Evolutionary conservation across 164 flowering plant genomes (phyloP), one percentile per base, ranked within the genome.

Genomic region (Aristolochia contorta): DNA sequence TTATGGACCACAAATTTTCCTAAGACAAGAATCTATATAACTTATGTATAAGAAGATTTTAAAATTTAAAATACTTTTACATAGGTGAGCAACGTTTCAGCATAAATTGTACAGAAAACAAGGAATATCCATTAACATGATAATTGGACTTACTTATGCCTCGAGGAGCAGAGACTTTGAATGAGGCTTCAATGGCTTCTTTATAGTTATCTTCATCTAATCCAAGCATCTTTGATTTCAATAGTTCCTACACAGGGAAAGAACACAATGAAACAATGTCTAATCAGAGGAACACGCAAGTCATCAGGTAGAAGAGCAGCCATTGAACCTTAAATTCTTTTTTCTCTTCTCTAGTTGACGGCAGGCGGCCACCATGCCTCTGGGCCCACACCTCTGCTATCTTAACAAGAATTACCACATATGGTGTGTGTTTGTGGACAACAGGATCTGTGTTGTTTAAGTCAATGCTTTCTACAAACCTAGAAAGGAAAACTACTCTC

Each of bases 181-280:
- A 91, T 47, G 99, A 86, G 56, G 96, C 85, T 15, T 94, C 97
- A 51, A 84, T 73, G 27, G 99, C 99, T 84, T 94, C 99, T 75
- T 81, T 89, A 61, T 87, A 94, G 74, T 94, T 94, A 59, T 91
- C 97, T 76, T 94, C 99, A 76, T 94, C 99, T 2, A 77, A 43
- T 54, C 82, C 71, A 71, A 74, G 68, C 93, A 78, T 89, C 76
- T 65, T 79, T 57, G 85, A 59, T 72, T 82, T 91, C 27, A 94
- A 68, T 68, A 80, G 79, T 27, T 91, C 96, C 99, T 94, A 72
- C 25, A 56, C 23, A 60, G 20, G n/a, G 37, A 30, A 30, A 32
- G 12, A 21, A 27, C 20, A 0, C n/a, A 4, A 25, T 27, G 30
- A 27, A 27, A 2, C 30, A 27, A 27, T 2, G 30, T 27, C 5